Base-by-base conservation (phyloP, 495 filamentous ascomycete species). In the Daldinia vernicosa region DNA sequence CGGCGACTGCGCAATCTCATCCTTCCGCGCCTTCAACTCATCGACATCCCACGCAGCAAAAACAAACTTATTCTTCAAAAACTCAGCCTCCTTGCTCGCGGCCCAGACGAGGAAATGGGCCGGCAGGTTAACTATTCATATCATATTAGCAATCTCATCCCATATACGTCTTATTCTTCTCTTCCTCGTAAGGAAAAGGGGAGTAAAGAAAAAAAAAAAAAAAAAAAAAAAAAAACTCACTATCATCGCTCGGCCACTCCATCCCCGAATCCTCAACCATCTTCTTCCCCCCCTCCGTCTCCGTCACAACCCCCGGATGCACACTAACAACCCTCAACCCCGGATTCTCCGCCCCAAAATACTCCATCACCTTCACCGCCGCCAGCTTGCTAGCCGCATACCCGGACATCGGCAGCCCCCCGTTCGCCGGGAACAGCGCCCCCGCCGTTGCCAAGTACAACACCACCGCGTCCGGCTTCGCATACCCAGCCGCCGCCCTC, bases 41-140 rank as follows among this genome's bases (percentile, higher is more conserved):
- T 82, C 79, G 6, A 84, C 79, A 69, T 85, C 84, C 83, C 83
- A 86, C 59, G 79, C 81, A 19, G 75, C 74, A 60, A 74, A 84
- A 1, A 83, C 74, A 40, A 81, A 76, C 68, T 78, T 81, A n/a
- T 81, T 81, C 47, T 76, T 77, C n/a, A 83, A 60, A 63, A 82
- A 83, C 27, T 66, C 69, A 9, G 81, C 79, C 57, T 84, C 79
- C 6, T 73, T 58, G 39, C 71, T 77, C 11, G 72, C 70, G 14
- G 76, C 62, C 83, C 83, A 86, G 28, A 85, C 70, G 30, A 53
- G 35, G 17, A 39, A 51, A 32, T 45, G 40, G 2, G 40, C 40
- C 5, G 40, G 17, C 22, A 45, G 40, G 8, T 22, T 22, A 45
- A 45, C 40, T 45, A 22, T 45, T 9, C 7, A 9, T 19, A 9